Conservation (phyloP, 192 early-diverging fungal genomes). For the Chytriomyces hyalinus region DNA sequence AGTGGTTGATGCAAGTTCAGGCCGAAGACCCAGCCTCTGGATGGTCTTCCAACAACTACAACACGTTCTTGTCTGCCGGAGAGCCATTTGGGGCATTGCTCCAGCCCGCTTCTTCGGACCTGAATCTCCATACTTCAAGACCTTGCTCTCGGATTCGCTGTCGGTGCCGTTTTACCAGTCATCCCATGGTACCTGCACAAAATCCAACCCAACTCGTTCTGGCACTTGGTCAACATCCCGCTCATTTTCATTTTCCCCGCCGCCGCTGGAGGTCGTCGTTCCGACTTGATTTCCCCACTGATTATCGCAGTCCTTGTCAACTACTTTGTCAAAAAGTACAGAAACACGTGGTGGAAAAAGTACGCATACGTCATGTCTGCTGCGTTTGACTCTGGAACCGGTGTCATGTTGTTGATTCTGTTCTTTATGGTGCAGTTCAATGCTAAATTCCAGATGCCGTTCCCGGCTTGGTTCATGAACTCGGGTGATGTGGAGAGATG, state of each 20-base stretch:
- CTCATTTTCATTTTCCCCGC: conserved; percentile 8
- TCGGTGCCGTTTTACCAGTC: conserved; percentile 41
- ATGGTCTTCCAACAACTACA: conserved; percentile 37
- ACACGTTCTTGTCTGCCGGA: conserved; percentile 67
- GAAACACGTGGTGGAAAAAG: conserved; percentile 59
- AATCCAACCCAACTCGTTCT: conserved; percentile 25
- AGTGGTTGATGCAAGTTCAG: background rate
- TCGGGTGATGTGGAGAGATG: background rate
- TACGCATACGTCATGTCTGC: conserved; percentile 75
- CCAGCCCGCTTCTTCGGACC: conserved; percentile 62
- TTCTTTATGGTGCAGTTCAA: conserved; percentile 14
- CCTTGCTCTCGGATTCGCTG: conserved; percentile 20
- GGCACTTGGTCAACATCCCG: conserved; percentile 32
- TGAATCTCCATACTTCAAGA: conserved; percentile 29
- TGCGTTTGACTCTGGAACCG: conserved; percentile 63
- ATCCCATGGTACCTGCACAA: conserved; percentile 43
- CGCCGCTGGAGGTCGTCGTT: background rate
- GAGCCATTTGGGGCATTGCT: conserved; percentile 76
- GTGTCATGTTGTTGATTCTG: conserved; percentile 33
- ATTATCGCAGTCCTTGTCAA: conserved; percentile 8
- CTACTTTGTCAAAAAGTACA: conserved; percentile 25
- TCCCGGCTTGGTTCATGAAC: conserved; percentile 18
- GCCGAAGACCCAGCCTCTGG: background rate
- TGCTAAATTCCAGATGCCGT: background rate
- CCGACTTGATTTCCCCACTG: conserved; percentile 7